Evolutionary conservation across 2,329 filamentous ascomycete species (phyloP), one percentile per base, ranked within the genome.

Genomic region (Botrytis elliptica): DNA sequence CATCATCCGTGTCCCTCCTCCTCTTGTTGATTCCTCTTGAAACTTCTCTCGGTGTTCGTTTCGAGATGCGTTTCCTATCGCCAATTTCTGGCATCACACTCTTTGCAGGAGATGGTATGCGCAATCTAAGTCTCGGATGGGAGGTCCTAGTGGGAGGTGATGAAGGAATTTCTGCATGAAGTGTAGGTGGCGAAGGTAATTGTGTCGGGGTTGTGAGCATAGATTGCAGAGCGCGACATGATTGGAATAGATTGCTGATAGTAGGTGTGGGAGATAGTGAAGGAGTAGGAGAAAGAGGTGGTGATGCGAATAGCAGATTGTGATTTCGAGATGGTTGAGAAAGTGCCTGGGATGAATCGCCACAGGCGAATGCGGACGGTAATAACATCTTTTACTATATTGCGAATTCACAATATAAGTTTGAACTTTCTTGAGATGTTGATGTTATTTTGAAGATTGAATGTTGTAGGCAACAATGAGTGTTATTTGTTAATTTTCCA

Each of bases 181-280:
- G 80, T 77, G 88, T 83, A 3, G 89, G 88, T 20, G 89, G 88
- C 38, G 88, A 89, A 22, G 87, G 87, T 8, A 89, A 82, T 77
- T 86, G 85, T 42, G 75, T 78, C 69, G 79, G 79, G 36, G 79
- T 81, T 68, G 85, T 82, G 74, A 90, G 85, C 78, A 90, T 87
- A 3, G 86, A 86, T 79, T 91, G 89, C 0, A 91, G 85, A 8
- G 86, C 88, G 80, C 88, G 88, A 80, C 89, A 91, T 65, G 88
- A 87, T 75, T 83, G 85, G 81, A 89, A 86, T 79, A 91, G 85
- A 81, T 87, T 87, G 79, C 84, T 84, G 77, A 89, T 82, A 33
- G 86, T 82, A 70, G 82, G 78, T 44, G 84, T 83, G 9, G 87
- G 85, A 71, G 88, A 86, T 87, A 77, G 88, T 84, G 72, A 81